These are phyloP conservation scores for Solanum clarkiae DNA, from an alignment of 257 asterid species.

Conservation along the genomic window DNA sequence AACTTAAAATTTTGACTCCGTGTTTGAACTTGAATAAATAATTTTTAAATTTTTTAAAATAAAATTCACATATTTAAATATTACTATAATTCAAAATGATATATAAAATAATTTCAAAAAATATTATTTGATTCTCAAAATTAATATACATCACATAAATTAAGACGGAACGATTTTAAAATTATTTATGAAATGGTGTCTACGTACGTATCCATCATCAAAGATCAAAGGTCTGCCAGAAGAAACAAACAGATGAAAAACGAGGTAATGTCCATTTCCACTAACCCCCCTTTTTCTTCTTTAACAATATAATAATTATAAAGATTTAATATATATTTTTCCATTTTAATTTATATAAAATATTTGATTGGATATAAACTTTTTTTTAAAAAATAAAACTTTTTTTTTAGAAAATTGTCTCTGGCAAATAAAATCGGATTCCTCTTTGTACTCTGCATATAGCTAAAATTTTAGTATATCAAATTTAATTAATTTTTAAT, in stretches of 20 bases:
- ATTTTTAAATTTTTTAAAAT: not conserved
- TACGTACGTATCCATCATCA: not conserved
- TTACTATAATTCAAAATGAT: too few species aligned
- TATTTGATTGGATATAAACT: not conserved
- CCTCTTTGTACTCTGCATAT: too few species aligned
- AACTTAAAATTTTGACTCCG: not conserved
- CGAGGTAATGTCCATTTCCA: constrained; percentile 91
- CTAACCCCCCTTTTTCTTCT: constrained; percentile 3
- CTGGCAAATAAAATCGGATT: too few species aligned
- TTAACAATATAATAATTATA: not conserved
- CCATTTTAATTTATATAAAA: not conserved
- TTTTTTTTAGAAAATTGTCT: too few species aligned
- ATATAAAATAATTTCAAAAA: too few species aligned
- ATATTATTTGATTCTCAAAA: not conserved
- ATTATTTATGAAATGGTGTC: constrained; percentile 25
- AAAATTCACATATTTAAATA: too few species aligned
- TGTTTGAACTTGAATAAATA: not conserved
- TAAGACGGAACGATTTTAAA: not conserved
- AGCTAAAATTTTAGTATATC: too few species aligned
- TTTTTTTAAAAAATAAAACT: not conserved
- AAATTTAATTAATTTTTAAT: too few species aligned
- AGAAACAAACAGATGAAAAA: constrained; percentile 58
- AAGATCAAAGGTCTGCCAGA: constrained; percentile 58
- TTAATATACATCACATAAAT: not conserved
- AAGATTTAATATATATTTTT: not conserved